Evolutionary conservation across 306 rosid species (phyloP), one percentile per base, ranked within the genome.

Genomic region (Castanospermum australe): DNA sequence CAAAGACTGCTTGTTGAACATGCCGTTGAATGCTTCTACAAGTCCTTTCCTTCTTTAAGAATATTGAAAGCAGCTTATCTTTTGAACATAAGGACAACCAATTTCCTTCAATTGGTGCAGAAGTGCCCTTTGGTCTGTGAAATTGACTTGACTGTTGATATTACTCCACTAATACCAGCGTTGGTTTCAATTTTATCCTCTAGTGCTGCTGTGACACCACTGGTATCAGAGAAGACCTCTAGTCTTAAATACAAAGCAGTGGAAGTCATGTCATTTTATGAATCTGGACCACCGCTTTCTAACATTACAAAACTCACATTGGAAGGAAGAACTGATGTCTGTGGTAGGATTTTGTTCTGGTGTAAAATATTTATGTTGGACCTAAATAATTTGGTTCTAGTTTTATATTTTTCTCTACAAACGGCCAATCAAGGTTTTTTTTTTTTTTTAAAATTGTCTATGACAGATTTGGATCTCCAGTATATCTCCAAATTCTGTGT

Each of bases 251-350:
- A 65, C 57, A 67, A 25, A 55, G 64, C 81, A 52, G 72, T 41
- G 81, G 77, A 82, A 61, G 84, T 67, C 79, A 71, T 68, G 54
- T 39, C 77, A 65, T 61, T 85, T 76, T 59, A 64, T 62, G 79
- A 45, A 81, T 68, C 77, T 75, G 85, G 85, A 75, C 77, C 54
- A 54, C 76, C 50, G 5, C 67, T 86, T 65, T 83, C 88, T 60
- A 81, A 84, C 73, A 82, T 91, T 62, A 87, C 86, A 73, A 91
- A 85, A 78, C 91, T 93, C 78, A 84, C 81, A 21, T 56, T 93
- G 83, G 94, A 93, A 87, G 98, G 98, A 75, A 87, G 90, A 87
- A 88, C 85, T 51, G 94, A 93, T 80, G 81, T 93, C 42, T 54
- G 35, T 62, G 98, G 98, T 91, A 86, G 76, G 96, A 86, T 81